These are phyloP conservation scores for Fistulinella prunicolor DNA, from an alignment of 768 basidiomycete genomes.

Conservation along the genomic window DNA sequence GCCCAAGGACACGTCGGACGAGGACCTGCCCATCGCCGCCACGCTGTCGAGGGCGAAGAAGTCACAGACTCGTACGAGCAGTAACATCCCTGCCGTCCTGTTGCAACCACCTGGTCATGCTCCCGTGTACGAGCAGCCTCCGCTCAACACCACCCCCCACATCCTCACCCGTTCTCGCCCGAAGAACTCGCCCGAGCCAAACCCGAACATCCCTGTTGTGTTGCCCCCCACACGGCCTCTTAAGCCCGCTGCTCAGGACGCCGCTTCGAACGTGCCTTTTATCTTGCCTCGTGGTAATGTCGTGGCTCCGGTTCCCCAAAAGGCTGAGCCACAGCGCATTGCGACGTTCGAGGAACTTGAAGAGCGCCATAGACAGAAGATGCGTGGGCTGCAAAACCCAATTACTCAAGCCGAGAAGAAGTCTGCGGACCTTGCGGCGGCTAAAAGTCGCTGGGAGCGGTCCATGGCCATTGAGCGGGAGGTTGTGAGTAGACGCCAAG, in stretches of 20 bases:
- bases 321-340: slow-evolving; percentile 49
- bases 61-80: slow-evolving; percentile 15
- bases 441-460: slow-evolving; percentile 79
- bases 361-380: slow-evolving; percentile 81
- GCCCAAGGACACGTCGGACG: slow-evolving; percentile 35
- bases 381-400: slow-evolving; percentile 79
- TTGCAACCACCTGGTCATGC: slow-evolving; percentile 32
- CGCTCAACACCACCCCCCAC: slow-evolving; percentile 15
- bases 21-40: slow-evolving; percentile 33
- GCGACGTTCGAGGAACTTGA: slow-evolving; percentile 86
- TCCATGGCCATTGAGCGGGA: slow-evolving; percentile 72
- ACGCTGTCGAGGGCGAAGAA: slow-evolving; percentile 21
- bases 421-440: slow-evolving; percentile 70
- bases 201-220: slow-evolving; percentile 29
- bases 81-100: slow-evolving; percentile 27
- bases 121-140: slow-evolving; percentile 25
- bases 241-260: slow-evolving; percentile 34
- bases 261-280: slow-evolving; percentile 38
- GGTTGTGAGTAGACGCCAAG: slow-evolving; percentile 67
- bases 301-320: slow-evolving; percentile 44
- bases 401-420: slow-evolving; percentile 79
- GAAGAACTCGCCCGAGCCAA: slow-evolving; percentile 21
- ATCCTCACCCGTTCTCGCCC: slow-evolving; percentile 24
- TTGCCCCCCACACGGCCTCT: slow-evolving; percentile 30
- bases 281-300: slow-evolving; percentile 46